Conservation (phyloP, 2,329 filamentous ascomycete species). For the Cordyceps fumosorosea region DNA sequence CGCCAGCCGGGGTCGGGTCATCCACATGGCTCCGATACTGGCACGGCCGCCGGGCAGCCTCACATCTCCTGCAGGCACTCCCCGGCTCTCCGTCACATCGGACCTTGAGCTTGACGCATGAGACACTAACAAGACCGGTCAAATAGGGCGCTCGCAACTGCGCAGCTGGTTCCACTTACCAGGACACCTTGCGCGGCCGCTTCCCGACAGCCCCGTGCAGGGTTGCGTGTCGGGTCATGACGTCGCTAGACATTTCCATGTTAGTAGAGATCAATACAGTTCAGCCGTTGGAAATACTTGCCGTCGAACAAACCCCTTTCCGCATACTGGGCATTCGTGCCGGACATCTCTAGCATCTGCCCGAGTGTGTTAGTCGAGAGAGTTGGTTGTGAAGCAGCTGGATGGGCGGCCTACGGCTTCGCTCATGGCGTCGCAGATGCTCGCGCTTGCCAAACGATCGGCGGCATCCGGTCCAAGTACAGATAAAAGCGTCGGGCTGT, state of each 20-base stretch:
- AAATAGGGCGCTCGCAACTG: not conserved
- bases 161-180: not conserved
- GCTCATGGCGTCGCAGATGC: slow-evolving; percentile 9
- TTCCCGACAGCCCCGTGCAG: not conserved
- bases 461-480: not conserved
- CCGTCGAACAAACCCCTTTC: slow-evolving; percentile 7
- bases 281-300: not conserved
- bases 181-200: slow-evolving; percentile 7
- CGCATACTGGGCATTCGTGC: slow-evolving; percentile 8
- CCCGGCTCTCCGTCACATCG: slow-evolving; percentile 9
- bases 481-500: not conserved
- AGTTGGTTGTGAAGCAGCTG: not conserved
- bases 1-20: not conserved
- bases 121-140: not conserved
- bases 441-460: slow-evolving; percentile 10
- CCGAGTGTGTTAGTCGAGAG: no score
- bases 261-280: not conserved
- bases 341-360: slow-evolving; percentile 4
- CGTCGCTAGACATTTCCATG: not conserved
- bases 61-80: not conserved
- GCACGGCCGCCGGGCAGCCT: not conserved
- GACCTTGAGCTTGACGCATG: slow-evolving; percentile 7
- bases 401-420: not conserved
- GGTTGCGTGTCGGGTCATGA: slow-evolving; percentile 8
- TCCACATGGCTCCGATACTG: slow-evolving; percentile 5